These are phyloP conservation scores for Lavandula angustifolia DNA, from an alignment of 257 asterid species.

Conservation along the genomic window DNA sequence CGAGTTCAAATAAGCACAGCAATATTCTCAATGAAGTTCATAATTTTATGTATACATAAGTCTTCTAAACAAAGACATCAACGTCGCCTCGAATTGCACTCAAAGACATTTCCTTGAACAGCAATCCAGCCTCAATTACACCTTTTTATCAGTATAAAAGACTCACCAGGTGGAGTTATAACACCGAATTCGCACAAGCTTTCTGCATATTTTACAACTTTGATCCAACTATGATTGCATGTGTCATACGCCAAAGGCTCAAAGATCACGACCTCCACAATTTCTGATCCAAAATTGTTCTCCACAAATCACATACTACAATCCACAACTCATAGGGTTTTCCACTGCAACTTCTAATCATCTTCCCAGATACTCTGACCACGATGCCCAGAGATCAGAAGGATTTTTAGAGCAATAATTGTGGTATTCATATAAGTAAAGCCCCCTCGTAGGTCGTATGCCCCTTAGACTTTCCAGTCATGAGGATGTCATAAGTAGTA, in stretches of 20 bases:
- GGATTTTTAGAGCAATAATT: background rate
- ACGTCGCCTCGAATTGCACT: background rate
- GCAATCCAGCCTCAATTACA: background rate
- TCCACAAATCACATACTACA: background rate
- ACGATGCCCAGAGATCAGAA: background rate
- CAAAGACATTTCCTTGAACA: background rate
- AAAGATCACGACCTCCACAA: background rate
- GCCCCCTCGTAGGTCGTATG: slow-evolving; percentile 29
- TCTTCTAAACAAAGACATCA: background rate
- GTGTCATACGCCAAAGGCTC: no score
- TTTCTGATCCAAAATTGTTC: no score
- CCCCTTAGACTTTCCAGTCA: slow-evolving; percentile 45
- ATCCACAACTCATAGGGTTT: background rate
- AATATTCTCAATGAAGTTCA: background rate
- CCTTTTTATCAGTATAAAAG: no score
- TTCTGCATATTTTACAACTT: background rate
- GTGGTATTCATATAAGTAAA: slow-evolving; percentile 28
- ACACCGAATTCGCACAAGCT: background rate
- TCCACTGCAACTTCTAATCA: background rate
- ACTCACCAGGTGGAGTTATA: background rate
- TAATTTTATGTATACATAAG: background rate
- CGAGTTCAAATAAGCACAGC: no score
- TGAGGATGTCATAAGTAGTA: slow-evolving; percentile 56
- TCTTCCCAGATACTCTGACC: background rate
- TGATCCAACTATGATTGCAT: no score